These are phyloP conservation scores for Eutypella sp. DNA, from an alignment of 2,329 filamentous ascomycete species.

Conservation along the genomic window DNA sequence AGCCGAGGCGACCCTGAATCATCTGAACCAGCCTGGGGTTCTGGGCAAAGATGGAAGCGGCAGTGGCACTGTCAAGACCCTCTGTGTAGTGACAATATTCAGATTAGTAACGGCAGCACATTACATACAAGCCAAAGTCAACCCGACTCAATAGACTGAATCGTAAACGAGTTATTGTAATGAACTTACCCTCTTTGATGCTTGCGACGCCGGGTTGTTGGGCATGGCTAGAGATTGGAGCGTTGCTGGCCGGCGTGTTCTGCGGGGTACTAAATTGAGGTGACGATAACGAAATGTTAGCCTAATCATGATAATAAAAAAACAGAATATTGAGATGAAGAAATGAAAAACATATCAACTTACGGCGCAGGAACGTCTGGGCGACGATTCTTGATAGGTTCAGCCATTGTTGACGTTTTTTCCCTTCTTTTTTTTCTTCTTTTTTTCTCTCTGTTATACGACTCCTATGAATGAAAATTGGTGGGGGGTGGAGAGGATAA, in stretches of 20 bases:
- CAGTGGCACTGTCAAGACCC: slow-evolving; percentile 80
- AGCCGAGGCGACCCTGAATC: slow-evolving; percentile 95
- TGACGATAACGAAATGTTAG: slow-evolving; percentile 25
- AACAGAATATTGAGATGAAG: slow-evolving; percentile 6
- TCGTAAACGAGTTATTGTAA: too few relatives aligned
- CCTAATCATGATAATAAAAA: neutral
- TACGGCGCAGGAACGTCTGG: slow-evolving; percentile 55
- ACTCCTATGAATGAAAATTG: too few relatives aligned
- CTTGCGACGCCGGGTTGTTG: slow-evolving; percentile 90
- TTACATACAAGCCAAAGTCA: neutral
- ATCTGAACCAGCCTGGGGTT: slow-evolving; percentile 93
- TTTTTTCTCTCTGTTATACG: too few relatives aligned
- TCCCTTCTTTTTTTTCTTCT: too few relatives aligned
- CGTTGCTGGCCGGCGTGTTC: slow-evolving; percentile 93
- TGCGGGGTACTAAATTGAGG: slow-evolving; percentile 76
- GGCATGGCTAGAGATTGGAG: slow-evolving; percentile 94
- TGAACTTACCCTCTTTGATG: slow-evolving; percentile 87
- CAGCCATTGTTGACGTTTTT: slow-evolving; percentile 46
- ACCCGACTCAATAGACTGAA: too few relatives aligned
- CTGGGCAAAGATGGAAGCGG: slow-evolving; percentile 89
- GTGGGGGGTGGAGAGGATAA: too few relatives aligned
- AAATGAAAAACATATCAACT: slow-evolving; percentile 30
- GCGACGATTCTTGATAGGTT: slow-evolving; percentile 61
- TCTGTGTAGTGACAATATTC: slow-evolving; percentile 53
- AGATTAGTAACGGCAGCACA: neutral